phyloP scores from a whole-genome alignment of 2,329 filamentous ascomycete genomes.

The Aspergillus sp. region DNA sequence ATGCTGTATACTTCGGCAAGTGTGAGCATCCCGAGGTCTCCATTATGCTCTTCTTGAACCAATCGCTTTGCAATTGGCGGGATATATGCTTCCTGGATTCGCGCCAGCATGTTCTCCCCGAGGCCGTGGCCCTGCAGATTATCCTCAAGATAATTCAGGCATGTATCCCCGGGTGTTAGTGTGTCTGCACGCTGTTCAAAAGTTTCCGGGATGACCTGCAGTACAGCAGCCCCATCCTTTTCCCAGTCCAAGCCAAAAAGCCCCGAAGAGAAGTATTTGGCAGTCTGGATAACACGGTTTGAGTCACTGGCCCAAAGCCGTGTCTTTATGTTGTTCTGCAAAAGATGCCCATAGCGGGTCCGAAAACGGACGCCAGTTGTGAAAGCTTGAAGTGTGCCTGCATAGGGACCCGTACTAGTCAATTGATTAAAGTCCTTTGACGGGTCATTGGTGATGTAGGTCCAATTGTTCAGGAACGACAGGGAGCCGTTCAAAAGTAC shows the following conservation, averaged over 20 bases:
- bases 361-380: constrained; percentile 48
- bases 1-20: constrained; percentile 50
- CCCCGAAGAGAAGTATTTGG: constrained; percentile 48
- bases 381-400: constrained; percentile 49
- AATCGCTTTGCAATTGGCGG: constrained; percentile 42
- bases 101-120: constrained; percentile 42
- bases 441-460: constrained; percentile 46
- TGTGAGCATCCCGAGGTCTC: constrained; percentile 36
- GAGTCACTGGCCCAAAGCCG: constrained; percentile 52
- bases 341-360: constrained; percentile 47
- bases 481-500: constrained; percentile 44
- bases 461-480: constrained; percentile 49
- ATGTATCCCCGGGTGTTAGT: constrained; percentile 49
- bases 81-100: constrained; percentile 45
- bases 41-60: constrained; percentile 13
- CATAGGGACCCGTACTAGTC: constrained; percentile 50
- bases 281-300: constrained; percentile 50
- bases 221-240: constrained; percentile 24
- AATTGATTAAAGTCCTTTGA: constrained; percentile 46
- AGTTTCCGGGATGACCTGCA: constrained; percentile 50
- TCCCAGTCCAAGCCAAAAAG: constrained; percentile 50
- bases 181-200: constrained; percentile 47
- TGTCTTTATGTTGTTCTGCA: constrained; percentile 28
- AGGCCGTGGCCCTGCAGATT: constrained; percentile 42
- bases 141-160: constrained; percentile 33